A percentile compares a stretch with the other conserved stretches of the same genome.
Conservation (phyloP, 2,329 filamentous ascomycete species). For the Mollisiaceae sp. region DNA sequence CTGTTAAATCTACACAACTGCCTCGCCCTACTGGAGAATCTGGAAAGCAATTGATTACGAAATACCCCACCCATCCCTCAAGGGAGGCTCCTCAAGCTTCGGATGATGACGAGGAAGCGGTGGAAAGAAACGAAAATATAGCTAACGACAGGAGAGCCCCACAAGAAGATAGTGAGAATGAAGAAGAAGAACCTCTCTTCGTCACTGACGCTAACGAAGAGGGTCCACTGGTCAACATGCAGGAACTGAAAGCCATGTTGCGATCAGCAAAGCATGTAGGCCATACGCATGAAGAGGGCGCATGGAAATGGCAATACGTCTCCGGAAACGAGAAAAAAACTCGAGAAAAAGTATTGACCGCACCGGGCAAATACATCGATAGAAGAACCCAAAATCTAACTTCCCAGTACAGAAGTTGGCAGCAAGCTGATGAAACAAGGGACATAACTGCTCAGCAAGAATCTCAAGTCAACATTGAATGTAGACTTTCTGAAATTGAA, state of each 20-base stretch:
- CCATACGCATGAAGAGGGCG: neutral
- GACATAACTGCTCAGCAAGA: neutral
- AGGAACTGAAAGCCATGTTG: conserved; percentile 17
- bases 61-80: neutral
- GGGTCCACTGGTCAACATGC: conserved; percentile 6
- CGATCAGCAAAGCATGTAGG: conserved; percentile 17
- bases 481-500: neutral
- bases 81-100: neutral
- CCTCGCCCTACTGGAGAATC: neutral
- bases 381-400: neutral
- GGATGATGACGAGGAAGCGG: neutral
- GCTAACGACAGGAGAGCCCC: neutral
- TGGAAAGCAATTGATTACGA: neutral
- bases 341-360: neutral
- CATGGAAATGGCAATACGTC: neutral
- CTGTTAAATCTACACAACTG: conserved; percentile 12
- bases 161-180: neutral
- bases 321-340: neutral
- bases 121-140: neutral
- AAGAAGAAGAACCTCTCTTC: neutral
- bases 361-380: neutral
- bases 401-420: neutral
- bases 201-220: neutral
- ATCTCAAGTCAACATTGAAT: neutral
- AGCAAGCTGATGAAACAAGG: neutral